A percentile compares a stretch with the other conserved stretches of the same genome.
These are phyloP conservation scores for Orychophragmus violaceus DNA, from an alignment of 345 rosid species.

Conservation along the genomic window DNA sequence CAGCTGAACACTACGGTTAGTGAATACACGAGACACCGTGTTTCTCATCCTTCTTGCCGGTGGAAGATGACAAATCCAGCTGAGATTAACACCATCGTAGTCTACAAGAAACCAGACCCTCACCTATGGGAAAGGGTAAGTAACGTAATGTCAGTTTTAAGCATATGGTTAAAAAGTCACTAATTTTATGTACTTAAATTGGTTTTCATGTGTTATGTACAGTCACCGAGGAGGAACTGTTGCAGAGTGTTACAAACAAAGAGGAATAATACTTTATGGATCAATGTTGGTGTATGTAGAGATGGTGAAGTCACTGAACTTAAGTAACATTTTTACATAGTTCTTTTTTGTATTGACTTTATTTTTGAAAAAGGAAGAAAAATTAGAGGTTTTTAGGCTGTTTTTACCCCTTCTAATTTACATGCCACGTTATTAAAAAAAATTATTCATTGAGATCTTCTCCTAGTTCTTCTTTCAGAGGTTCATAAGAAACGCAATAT, in stretches of 20 bases:
- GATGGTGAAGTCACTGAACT: slow-evolving; percentile 70
- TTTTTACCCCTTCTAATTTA: not conserved
- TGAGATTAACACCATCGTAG: slow-evolving; percentile 40
- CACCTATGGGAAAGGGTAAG: slow-evolving; percentile 79
- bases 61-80: slow-evolving; percentile 88
- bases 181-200: not conserved
- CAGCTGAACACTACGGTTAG: slow-evolving; percentile 53
- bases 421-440: slow-evolving; percentile 17
- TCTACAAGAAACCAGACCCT: slow-evolving; percentile 66
- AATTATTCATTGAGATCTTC: slow-evolving; percentile 13
- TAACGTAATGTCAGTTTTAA: not conserved
- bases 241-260: slow-evolving; percentile 46
- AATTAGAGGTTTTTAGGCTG: slow-evolving; percentile 22
- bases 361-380: slow-evolving; percentile 13
- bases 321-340: slow-evolving; percentile 16
- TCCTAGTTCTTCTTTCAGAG: not conserved
- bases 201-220: slow-evolving; percentile 1
- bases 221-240: slow-evolving; percentile 53
- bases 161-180: not conserved
- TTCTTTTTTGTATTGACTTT: slow-evolving; percentile 18
- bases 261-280: slow-evolving; percentile 53
- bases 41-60: slow-evolving; percentile 58
- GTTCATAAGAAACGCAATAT: not conserved
- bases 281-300: slow-evolving; percentile 74
- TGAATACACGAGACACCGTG: slow-evolving; percentile 49